These are phyloP conservation scores for Phyllosticta capitalensis DNA, from an alignment of 2,329 filamentous ascomycete species.

Conservation along the genomic window DNA sequence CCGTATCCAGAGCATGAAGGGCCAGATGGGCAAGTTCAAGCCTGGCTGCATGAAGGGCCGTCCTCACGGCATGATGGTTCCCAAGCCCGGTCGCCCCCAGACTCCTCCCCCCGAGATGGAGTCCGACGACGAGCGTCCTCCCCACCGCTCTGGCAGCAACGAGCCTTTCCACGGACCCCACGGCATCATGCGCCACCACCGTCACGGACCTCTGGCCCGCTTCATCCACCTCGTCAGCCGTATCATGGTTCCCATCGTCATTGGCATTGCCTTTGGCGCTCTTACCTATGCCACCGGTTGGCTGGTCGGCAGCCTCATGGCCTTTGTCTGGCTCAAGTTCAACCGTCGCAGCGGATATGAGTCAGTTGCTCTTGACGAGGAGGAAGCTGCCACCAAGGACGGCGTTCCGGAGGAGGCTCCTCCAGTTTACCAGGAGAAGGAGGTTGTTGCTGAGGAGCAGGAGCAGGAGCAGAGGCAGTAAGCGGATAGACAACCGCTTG, in stretches of 20 bases:
- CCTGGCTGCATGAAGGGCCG: slow-evolving; percentile 11
- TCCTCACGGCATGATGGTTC: background rate
- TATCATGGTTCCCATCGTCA: slow-evolving; percentile 54
- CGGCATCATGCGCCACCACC: slow-evolving; percentile 19
- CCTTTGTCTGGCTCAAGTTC: slow-evolving; percentile 49
- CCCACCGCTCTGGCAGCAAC: slow-evolving; percentile 16
- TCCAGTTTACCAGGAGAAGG: slow-evolving; percentile 30
- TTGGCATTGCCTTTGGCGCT: slow-evolving; percentile 61
- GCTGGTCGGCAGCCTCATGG: slow-evolving; percentile 52
- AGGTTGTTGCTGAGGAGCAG: slow-evolving; percentile 19
- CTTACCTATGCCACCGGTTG: slow-evolving; percentile 59
- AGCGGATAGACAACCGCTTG: background rate
- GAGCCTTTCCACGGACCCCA: slow-evolving; percentile 18
- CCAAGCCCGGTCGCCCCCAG: background rate
- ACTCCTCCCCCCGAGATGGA: background rate
- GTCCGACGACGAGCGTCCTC: slow-evolving; percentile 11
- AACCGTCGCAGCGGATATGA: slow-evolving; percentile 22
- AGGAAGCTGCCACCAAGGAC: slow-evolving; percentile 17
- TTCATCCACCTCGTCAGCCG: slow-evolving; percentile 45
- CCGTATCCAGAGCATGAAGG: slow-evolving; percentile 23
- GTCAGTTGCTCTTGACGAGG: slow-evolving; percentile 20
- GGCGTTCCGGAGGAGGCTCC: slow-evolving; percentile 27
- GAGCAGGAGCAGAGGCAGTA: background rate
- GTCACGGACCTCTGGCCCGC: slow-evolving; percentile 25
- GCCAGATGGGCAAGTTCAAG: slow-evolving; percentile 19